Evolutionary conservation across 176 grass and related monocot genomes (phyloP).

Genomic region (Thalia dealbata): DNA sequence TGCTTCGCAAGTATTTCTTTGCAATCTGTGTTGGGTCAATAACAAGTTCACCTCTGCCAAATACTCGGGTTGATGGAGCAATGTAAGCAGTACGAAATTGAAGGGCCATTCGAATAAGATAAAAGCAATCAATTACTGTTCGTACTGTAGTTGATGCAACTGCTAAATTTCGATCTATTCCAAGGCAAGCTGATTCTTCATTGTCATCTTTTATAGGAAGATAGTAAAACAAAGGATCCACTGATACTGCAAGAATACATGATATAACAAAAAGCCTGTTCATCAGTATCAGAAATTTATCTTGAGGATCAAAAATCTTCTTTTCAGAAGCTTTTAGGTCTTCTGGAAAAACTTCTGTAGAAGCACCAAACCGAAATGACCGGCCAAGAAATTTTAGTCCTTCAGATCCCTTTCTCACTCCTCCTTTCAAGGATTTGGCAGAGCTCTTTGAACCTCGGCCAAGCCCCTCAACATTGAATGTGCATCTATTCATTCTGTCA

Average conservation of each 20-base stretch:
- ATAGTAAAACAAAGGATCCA: conserved; percentile 92
- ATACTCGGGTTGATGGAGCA: conserved; percentile 75
- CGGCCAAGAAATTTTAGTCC: conserved; percentile 69
- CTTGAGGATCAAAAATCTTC: conserved; percentile 87
- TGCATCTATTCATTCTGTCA: conserved; percentile 28
- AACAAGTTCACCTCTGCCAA: conserved; percentile 87
- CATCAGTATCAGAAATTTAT: conserved; percentile 51
- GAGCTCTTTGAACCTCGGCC: conserved; percentile 23
- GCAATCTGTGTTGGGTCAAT: conserved; percentile 75
- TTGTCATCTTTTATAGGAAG: conserved; percentile 40
- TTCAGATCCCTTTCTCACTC: conserved; percentile 51
- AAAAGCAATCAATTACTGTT: conserved; percentile 71
- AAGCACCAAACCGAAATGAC: conserved; percentile 62
- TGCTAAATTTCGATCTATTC: conserved; percentile 51
- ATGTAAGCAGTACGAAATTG: conserved; percentile 95
- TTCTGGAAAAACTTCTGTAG: conserved; percentile 77
- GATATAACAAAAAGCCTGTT: conserved; percentile 77
- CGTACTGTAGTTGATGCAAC: conserved; percentile 38
- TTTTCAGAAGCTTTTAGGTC: conserved; percentile 66
- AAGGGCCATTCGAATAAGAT: conserved; percentile 61
- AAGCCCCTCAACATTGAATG: conserved; percentile 55
- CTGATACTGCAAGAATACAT: conserved; percentile 69
- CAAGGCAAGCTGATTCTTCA: conserved; percentile 49
- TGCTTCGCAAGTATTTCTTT: conserved; percentile 51
- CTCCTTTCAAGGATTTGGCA: conserved; percentile 32